Conservation (phyloP, 805 yeast species). For the Maudiozyma serrabonitensis region DNA sequence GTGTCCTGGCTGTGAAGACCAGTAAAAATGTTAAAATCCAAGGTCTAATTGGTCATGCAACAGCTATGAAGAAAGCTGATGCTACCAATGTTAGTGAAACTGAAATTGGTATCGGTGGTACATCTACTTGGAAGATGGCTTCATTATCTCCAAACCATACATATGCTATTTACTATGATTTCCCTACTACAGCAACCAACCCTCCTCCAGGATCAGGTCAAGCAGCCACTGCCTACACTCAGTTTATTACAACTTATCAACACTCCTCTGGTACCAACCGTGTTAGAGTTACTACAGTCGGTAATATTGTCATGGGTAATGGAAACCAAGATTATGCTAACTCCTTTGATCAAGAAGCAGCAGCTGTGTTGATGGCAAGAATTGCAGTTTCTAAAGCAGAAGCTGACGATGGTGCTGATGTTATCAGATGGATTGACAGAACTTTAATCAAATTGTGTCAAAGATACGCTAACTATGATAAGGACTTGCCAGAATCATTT, state of each 20-base stretch:
- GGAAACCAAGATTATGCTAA: constrained; percentile 46
- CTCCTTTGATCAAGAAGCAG: constrained; percentile 97
- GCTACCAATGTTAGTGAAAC: constrained; percentile 77
- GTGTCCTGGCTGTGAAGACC: constrained; percentile 77
- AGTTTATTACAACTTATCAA: constrained; percentile 86
- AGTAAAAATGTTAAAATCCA: constrained; percentile 79
- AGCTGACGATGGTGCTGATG: constrained; percentile 85
- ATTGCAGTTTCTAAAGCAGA: constrained; percentile 76
- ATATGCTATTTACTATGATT: constrained; percentile 83
- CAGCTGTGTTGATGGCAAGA: constrained; percentile 88
- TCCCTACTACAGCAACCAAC: constrained; percentile 35
- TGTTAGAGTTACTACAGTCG: constrained; percentile 81
- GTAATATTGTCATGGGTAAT: constrained; percentile 41
- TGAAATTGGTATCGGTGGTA: constrained; percentile 90
- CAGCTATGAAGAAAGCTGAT: constrained; percentile 54
- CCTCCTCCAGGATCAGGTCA: constrained; percentile 9
- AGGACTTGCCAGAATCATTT: constrained; percentile 76
- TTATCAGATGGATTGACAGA: constrained; percentile 89
- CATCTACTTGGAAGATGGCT: constrained; percentile 81
- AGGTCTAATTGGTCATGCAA: constrained; percentile 91
- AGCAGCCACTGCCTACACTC: constrained; percentile 45
- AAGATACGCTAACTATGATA: constrained; percentile 85
- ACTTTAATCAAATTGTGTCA: constrained; percentile 84
- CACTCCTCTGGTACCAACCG: constrained; percentile 90
- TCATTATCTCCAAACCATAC: constrained; percentile 80